phyloP scores from a whole-genome alignment of 2,329 filamentous ascomycete genomes.

The Lecanicillium sp. region DNA sequence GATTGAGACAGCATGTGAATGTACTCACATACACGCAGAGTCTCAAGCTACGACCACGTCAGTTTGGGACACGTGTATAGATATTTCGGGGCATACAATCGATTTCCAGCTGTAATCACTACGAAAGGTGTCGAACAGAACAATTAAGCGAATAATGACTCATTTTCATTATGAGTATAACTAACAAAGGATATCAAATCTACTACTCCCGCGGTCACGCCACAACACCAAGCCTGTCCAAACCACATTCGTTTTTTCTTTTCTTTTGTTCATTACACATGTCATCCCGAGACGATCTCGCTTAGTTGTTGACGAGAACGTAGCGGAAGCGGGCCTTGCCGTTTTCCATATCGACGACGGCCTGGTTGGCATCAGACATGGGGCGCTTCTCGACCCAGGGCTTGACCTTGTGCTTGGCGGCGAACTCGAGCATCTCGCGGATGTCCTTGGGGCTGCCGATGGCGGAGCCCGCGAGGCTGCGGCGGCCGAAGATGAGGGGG shows the following conservation, averaged over 20 bases:
- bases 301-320: constrained; percentile 31
- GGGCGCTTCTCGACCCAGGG: constrained; percentile 47
- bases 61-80: no score
- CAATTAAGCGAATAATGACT: no score
- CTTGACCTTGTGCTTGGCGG: constrained; percentile 46
- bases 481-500: constrained; percentile 49
- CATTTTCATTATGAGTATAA: no score
- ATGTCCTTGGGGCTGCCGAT: constrained; percentile 43
- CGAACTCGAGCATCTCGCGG: constrained; percentile 49
- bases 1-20: no score
- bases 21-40: no score
- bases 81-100: no score
- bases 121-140: no score
- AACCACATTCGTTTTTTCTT: background rate
- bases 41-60: no score
- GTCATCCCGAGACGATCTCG: background rate
- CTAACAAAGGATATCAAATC: background rate
- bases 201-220: background rate
- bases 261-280: background rate
- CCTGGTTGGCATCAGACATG: constrained; percentile 47
- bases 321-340: constrained; percentile 42
- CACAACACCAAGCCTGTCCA: background rate
- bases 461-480: constrained; percentile 36
- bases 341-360: constrained; percentile 45
- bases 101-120: no score